These are phyloP conservation scores for Gentiana straminea DNA, from an alignment of 257 asterid genomes.

Conservation along the genomic window DNA sequence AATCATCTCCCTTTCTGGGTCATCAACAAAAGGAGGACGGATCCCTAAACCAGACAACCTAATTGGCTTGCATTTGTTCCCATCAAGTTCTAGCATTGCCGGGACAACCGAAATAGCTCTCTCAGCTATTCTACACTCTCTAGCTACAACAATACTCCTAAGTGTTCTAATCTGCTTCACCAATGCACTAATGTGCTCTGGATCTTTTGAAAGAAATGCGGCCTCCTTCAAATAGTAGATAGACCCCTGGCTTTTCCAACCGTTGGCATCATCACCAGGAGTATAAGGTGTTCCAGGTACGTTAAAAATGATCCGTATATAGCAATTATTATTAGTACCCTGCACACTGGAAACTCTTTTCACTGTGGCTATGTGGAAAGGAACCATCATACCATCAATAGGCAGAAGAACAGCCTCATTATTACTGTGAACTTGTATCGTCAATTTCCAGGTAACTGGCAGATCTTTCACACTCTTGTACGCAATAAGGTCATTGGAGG, in stretches of 20 bases:
- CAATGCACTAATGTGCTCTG: conserved; percentile 57
- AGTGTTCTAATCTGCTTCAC: conserved; percentile 55
- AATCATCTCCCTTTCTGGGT: conserved; percentile 40
- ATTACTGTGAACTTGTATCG: conserved; percentile 65
- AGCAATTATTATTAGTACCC: conserved; percentile 53
- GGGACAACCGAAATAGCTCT: conserved; percentile 64
- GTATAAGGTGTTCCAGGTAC: conserved; percentile 66
- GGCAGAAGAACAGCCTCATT: conserved; percentile 60
- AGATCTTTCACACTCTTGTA: conserved; percentile 37
- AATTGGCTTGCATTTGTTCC: conserved; percentile 9
- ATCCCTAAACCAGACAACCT: conserved; percentile 50
- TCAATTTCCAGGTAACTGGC: conserved; percentile 48
- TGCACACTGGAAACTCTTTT: conserved; percentile 63
- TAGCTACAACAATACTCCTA: conserved; percentile 44
- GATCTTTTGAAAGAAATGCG: conserved; percentile 59
- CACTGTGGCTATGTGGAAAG: conserved; percentile 59
- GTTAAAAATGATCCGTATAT: conserved; percentile 51
- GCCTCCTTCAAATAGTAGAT: conserved; percentile 50
- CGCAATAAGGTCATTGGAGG: conserved; percentile 19
- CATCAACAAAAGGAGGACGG: conserved; percentile 70
- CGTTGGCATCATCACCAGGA: conserved; percentile 44
- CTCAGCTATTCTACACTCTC: conserved; percentile 76
- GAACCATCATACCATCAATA: conserved; percentile 53
- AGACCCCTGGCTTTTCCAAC: conserved; percentile 40
- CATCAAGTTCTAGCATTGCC: conserved; percentile 49